Base-by-base conservation (phyloP, 495 filamentous ascomycete species). In the Lepidopterella palustris region DNA sequence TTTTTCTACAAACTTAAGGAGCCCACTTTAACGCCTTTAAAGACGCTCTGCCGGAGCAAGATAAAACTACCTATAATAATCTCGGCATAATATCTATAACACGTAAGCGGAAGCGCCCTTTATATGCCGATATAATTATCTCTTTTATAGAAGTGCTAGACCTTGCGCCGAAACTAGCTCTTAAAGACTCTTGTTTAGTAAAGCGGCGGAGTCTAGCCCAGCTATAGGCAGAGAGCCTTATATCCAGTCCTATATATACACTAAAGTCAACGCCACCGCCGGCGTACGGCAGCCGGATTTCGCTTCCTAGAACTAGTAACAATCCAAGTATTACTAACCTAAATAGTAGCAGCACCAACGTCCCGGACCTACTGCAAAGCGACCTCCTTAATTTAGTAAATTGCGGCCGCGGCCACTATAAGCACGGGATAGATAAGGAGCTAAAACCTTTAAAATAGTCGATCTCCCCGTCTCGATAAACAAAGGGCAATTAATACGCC, bases 171-270 rank as follows among this genome's bases (percentile, higher is more conserved):
- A 31, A 60, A 45, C 48, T 28, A 54, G 48, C 50, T 45, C 57
- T 60, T 15, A 24, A 60, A 60, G 57, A 54, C 57, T 29, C 49
- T 53, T 23, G 24, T 53, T 60, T 60, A 54, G 45, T 23, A 47
- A 47, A 47, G 42, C 18, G 18, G 18, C 18, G 18, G 31, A 35
- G 31, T 5, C 20, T 23, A 23, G 42, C 42, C 42, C 20, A 47
- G 42, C 18, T 47, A 47, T 23, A 47, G 42, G 20, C 8, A 47
- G 42, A 47, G 42, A 47, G 42, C 42, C 18, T 47, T 47, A 23
- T 23, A 47, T 23, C 42, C 18, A 47, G 42, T 47, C 42, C 42
- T 47, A 23, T 47, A 23, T 47, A 23, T 23, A 47, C 18, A 23
- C 20, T 23, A 47, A 47, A 13, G 20, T 47, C 20, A 47, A 47